Base-by-base conservation (phyloP, 495 filamentous ascomycete species). In the Gamarada debralockiae region DNA sequence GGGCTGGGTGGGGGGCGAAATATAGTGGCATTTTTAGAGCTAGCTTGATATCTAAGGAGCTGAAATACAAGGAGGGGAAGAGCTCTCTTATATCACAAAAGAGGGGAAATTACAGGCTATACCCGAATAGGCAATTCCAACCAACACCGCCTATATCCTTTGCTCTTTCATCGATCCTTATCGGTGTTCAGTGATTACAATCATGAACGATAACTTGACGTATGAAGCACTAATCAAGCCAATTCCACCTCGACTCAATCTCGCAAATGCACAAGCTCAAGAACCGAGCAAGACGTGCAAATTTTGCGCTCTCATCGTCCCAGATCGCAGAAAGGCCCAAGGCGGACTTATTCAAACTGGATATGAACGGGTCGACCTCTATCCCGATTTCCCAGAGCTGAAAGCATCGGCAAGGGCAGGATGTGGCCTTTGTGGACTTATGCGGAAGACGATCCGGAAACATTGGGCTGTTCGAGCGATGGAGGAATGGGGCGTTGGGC, bases 381-480 rank as follows among this genome's bases (percentile, higher is more conserved):
- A 50, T 27, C 53, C 53, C 13, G 17, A 56, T 37, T 56, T 56
- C 33, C 47, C 53, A 15, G 20, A 17, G 18, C 39, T 56, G 3
- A 56, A 50, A 42, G 50, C 42, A 1, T 23, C 21, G 1, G 20
- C 50, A 13, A 52, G 13, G 8, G 15, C 17, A 20, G 53, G 53
- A 18, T 56, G 53, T 33, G 34, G 15, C 14, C 36, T 56, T 33
- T 56, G 53, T 36, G 22, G 47, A 21, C 22, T 56, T 17, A n/a
- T 52, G 27, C 34, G 53, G 13, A 56, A 39, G 47, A 43, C 46
- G 3, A 24, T 56, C 36, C 29, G 44, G 22, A 50, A 37, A 20
- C 5, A 21, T 10, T 56, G 53, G 53, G 47, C 47, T 2, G 45
- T 22, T 12, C 48, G 53, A 20, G 48, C 53, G 25, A 56, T 56